Percentiles rank a stretch among this genome's conserved stretches.
These are phyloP conservation scores for Phialemoniopsis sp. DNA, from an alignment of 2,329 filamentous ascomycete species.

Conservation along the genomic window DNA sequence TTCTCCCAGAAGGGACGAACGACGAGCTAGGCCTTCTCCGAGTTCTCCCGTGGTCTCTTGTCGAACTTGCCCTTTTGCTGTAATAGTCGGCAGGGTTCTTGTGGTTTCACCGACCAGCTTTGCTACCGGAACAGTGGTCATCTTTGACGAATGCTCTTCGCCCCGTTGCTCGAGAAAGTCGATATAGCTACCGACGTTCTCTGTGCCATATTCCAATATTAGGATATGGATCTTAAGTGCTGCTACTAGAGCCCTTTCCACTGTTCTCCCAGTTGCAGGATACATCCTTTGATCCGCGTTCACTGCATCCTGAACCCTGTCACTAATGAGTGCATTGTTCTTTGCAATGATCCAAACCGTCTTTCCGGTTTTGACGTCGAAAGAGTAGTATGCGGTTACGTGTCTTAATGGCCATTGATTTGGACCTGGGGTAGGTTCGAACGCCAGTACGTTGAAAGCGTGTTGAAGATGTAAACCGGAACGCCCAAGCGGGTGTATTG, in stretches of 20 bases:
- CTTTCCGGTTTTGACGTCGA: conserved; percentile 10
- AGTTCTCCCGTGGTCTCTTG: no score
- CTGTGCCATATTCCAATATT: no score
- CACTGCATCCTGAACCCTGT: conserved; percentile 7
- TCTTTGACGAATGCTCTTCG: no score
- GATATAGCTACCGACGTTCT: no score
- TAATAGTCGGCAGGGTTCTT: no score
- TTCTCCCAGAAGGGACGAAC: no score
- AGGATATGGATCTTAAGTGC: no score
- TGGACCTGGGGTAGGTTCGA: conserved; percentile 6
- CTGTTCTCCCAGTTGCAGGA: conserved; percentile 11
- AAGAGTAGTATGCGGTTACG: conserved; percentile 12
- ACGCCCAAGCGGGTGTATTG: conserved; percentile 3
- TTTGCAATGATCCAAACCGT: conserved; percentile 15
- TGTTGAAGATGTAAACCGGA: conserved; percentile 13
- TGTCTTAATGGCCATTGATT: conserved; percentile 13
- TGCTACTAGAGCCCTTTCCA: not conserved
- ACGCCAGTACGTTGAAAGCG: conserved; percentile 12
- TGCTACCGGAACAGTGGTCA: no score
- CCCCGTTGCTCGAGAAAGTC: no score
- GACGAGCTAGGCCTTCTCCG: no score
- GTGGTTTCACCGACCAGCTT: no score
- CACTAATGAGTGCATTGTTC: conserved; percentile 9
- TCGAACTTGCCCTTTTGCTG: no score
- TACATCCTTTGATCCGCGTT: conserved; percentile 3